Percentiles rank a stretch among this genome's conserved stretches.
These are phyloP conservation scores for Aspergillus cristatus DNA, from an alignment of 495 filamentous ascomycete species.

Conservation along the genomic window DNA sequence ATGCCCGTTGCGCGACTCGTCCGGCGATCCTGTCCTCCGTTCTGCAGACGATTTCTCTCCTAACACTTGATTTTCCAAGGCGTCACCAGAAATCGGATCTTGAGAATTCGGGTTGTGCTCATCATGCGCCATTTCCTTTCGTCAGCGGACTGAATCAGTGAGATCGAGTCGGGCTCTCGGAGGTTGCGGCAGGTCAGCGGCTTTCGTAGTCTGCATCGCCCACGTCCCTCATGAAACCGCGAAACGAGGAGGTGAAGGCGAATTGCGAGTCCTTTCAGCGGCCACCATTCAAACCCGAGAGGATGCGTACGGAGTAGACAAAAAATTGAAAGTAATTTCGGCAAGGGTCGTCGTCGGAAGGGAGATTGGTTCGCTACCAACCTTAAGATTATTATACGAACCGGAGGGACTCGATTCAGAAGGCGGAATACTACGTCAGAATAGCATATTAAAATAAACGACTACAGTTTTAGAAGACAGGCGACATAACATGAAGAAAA, in stretches of 20 bases:
- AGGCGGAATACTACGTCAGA: too few species aligned
- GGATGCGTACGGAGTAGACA: too few species aligned
- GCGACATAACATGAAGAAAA: too few species aligned
- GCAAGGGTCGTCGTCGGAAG: too few species aligned
- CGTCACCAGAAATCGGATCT: slow-evolving; percentile 7
- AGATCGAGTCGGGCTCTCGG: slow-evolving; percentile 16
- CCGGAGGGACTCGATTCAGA: too few species aligned
- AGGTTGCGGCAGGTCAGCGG: slow-evolving; percentile 7
- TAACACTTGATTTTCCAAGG: slow-evolving; percentile 7
- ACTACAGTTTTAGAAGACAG: too few species aligned
- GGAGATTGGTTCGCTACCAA: too few species aligned
- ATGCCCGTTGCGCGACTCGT: slow-evolving; percentile 6
- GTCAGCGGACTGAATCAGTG: slow-evolving; percentile 13
- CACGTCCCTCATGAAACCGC: slow-evolving; percentile 7
- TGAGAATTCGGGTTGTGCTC: slow-evolving; percentile 12
- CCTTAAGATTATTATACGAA: too few species aligned
- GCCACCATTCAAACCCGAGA: background rate
- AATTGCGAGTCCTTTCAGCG: background rate
- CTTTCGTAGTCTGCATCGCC: slow-evolving; percentile 20
- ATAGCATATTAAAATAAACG: too few species aligned
- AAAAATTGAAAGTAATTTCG: too few species aligned
- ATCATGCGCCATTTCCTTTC: slow-evolving; percentile 28
- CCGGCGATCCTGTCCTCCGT: slow-evolving; percentile 7
- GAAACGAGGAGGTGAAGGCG: too few species aligned
- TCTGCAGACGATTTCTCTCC: slow-evolving; percentile 14